Evolutionary conservation across 106 monocot species (phyloP).

Genomic region (Narthecium ossifragum): DNA sequence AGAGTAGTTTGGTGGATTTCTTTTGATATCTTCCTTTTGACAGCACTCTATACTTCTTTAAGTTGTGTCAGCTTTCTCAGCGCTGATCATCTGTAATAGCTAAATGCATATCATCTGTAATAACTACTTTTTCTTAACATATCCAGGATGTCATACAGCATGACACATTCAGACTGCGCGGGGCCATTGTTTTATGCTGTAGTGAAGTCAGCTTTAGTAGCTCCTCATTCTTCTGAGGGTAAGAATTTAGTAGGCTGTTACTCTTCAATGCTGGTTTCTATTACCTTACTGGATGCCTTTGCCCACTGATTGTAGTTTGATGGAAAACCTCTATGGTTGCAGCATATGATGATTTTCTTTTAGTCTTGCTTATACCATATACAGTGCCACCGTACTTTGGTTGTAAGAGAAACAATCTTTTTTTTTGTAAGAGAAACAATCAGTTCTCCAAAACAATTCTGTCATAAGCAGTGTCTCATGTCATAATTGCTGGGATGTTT

Average conservation of each 20-base stretch:
- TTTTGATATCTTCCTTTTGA: not conserved
- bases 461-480: too few relatives aligned
- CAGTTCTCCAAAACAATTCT: too few relatives aligned
- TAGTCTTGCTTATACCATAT: not conserved
- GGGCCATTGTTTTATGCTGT: slow-evolving; percentile 80
- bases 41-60: not conserved
- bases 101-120: not conserved
- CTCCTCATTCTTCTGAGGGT: slow-evolving; percentile 57
- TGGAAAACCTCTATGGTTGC: not conserved
- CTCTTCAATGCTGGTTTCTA: too few relatives aligned
- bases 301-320: not conserved
- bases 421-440: too few relatives aligned
- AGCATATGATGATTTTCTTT: not conserved
- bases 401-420: too few relatives aligned
- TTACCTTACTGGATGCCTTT: not conserved
- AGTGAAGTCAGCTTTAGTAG: slow-evolving; percentile 48
- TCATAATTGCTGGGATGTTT: too few relatives aligned
- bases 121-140: slow-evolving; percentile 3
- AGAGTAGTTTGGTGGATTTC: too few relatives aligned
- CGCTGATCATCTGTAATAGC: too few relatives aligned
- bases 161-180: slow-evolving; percentile 80
- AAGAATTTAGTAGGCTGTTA: slow-evolving; percentile 20
- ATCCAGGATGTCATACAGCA: slow-evolving; percentile 74
- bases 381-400: too few relatives aligned
- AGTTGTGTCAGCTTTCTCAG: too few relatives aligned